Conservation (phyloP, 305 asterid genomes). For the Fraxinus baroniana region DNA sequence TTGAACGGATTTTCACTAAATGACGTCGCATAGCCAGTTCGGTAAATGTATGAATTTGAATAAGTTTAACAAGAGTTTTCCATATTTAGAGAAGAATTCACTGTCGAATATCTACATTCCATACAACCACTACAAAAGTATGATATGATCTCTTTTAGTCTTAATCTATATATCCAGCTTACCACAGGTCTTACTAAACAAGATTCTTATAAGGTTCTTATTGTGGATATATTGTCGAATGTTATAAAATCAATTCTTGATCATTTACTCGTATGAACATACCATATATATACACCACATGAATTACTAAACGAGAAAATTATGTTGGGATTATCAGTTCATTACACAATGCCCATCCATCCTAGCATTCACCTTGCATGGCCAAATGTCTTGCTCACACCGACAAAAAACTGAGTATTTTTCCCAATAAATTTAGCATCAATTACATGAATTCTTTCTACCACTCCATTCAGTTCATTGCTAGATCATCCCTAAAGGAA, state of each 20-base stretch:
- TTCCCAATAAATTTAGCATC: neutral
- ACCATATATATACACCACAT: neutral
- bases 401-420: neutral
- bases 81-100: neutral
- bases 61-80: neutral
- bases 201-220: neutral
- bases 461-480: neutral
- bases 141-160: neutral
- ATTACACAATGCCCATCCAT: neutral
- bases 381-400: neutral
- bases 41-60: neutral
- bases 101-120: neutral
- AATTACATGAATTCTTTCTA: neutral
- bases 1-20: neutral
- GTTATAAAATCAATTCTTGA: neutral
- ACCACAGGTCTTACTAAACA: neutral
- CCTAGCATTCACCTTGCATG: neutral
- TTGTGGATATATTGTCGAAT: neutral
- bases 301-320: neutral
- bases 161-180: neutral
- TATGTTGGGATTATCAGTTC: neutral
- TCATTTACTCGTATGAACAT: slow-evolving; percentile 12
- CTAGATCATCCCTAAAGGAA: neutral
- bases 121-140: neutral
- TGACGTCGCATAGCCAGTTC: neutral